Conservation (phyloP, 2,329 filamentous ascomycete species). For the Sordariomycetes sp. region DNA sequence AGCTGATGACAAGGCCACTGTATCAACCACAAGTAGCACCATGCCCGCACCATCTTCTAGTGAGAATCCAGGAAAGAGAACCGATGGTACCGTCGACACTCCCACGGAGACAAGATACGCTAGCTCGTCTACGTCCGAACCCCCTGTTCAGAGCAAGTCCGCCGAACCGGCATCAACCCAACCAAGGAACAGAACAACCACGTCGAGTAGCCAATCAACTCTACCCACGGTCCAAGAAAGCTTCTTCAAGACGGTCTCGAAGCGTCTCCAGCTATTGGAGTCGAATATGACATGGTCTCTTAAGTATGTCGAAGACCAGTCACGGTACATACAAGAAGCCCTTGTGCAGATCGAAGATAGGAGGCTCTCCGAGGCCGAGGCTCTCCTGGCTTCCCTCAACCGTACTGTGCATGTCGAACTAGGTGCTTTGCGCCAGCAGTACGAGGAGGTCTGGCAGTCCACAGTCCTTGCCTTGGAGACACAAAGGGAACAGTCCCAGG, state of each 20-base stretch:
- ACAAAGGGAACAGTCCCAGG: conserved; percentile 74
- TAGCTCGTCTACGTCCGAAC: neutral
- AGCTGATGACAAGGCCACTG: neutral
- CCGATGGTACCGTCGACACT: neutral
- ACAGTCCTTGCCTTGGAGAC: conserved; percentile 86
- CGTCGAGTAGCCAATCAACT: conserved; percentile 6
- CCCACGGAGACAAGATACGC: neutral
- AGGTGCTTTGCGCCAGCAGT: conserved; percentile 67
- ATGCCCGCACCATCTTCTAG: neutral
- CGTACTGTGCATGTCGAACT: conserved; percentile 75
- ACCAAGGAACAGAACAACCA: conserved; percentile 26
- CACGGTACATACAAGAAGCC: conserved; percentile 76
- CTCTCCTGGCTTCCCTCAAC: conserved; percentile 79
- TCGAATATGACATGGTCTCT: conserved; percentile 86
- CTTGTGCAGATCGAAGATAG: conserved; percentile 79
- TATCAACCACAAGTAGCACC: neutral
- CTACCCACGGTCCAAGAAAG: conserved; percentile 86
- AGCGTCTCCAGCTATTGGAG: conserved; percentile 83
- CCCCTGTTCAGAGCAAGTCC: neutral
- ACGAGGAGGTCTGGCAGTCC: conserved; percentile 94
- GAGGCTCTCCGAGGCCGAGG: conserved; percentile 72
- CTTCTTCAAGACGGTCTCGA: conserved; percentile 95
- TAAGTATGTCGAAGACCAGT: conserved; percentile 95
- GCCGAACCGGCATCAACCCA: conserved; percentile 8
- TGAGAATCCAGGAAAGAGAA: neutral